phyloP scores from a whole-genome alignment of 495 filamentous ascomycete species.

The Apodospora peruviana region DNA sequence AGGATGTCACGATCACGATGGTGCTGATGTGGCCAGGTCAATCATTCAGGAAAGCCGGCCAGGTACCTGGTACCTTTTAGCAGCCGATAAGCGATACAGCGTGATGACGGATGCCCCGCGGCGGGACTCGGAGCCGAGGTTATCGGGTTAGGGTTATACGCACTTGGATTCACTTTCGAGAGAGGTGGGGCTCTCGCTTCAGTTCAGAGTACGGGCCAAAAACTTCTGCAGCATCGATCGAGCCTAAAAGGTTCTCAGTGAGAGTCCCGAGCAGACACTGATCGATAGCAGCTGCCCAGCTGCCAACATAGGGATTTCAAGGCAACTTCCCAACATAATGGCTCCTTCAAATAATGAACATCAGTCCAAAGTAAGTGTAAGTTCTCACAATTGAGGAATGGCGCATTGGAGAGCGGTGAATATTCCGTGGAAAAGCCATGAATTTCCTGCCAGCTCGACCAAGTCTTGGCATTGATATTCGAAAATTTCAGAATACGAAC shows the following conservation, averaged over 20 bases:
- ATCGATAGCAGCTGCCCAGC: too few species aligned
- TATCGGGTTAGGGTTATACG: conserved; percentile 5
- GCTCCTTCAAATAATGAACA: conserved; percentile 12
- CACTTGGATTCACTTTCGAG: too few species aligned
- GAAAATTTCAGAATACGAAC: not conserved
- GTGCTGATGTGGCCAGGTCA: not conserved
- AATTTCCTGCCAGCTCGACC: too few species aligned
- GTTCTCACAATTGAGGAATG: not conserved
- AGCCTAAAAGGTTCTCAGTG: too few species aligned
- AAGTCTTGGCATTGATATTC: too few species aligned
- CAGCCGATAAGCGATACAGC: conserved; percentile 7
- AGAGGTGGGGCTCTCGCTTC: too few species aligned
- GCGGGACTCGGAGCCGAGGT: not conserved
- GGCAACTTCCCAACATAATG: too few species aligned
- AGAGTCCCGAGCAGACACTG: too few species aligned
- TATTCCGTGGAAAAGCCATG: too few species aligned
- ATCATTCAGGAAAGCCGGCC: not conserved
- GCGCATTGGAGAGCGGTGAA: too few species aligned
- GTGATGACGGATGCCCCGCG: not conserved
- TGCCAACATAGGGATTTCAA: too few species aligned
- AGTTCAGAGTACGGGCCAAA: not conserved
- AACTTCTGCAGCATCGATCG: conserved; percentile 1
- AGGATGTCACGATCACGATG: not conserved
- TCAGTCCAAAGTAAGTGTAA: conserved; percentile 17
- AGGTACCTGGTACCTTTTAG: not conserved